Percentiles rank a stretch among this genome's conserved stretches.
These are phyloP conservation scores for Dissophora ornata DNA, from an alignment of 192 early-diverging fungal genomes.

Conservation along the genomic window DNA sequence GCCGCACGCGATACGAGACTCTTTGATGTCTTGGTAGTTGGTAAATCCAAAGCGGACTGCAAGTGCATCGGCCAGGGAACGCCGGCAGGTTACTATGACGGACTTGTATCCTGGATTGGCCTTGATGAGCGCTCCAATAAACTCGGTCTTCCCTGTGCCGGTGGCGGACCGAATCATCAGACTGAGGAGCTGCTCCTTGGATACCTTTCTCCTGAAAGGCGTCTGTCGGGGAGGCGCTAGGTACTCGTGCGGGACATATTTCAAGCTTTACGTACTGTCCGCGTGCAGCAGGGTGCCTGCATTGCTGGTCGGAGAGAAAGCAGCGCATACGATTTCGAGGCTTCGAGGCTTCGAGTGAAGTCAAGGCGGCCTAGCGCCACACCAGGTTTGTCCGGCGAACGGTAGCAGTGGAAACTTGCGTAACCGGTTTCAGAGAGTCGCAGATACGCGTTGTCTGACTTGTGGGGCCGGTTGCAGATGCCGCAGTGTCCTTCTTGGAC, in stretches of 20 bases:
- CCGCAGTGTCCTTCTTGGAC: neutral
- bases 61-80: slow-evolving; percentile 3
- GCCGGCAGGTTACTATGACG: neutral
- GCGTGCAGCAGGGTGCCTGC: neutral
- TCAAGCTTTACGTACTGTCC: neutral
- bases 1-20: neutral
- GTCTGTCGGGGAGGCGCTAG: neutral
- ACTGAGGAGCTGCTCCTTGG: neutral
- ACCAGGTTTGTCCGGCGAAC: neutral
- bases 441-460: slow-evolving; percentile 10
- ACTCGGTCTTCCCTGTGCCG: slow-evolving; percentile 13
- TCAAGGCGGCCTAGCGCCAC: neutral
- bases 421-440: neutral
- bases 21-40: slow-evolving; percentile 8
- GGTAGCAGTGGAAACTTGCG: slow-evolving; percentile 11
- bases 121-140: neutral
- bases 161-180: slow-evolving; percentile 16
- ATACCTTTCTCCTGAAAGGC: neutral
- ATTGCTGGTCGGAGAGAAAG: neutral
- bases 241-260: slow-evolving; percentile 1
- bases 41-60: slow-evolving; percentile 5
- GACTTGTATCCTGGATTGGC: slow-evolving; percentile 8
- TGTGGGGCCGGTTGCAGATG: slow-evolving; percentile 6
- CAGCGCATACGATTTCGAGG: neutral
- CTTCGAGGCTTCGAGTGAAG: neutral